phyloP scores from a whole-genome alignment of 1,139 yeast species.

The Taphrina sp. region DNA sequence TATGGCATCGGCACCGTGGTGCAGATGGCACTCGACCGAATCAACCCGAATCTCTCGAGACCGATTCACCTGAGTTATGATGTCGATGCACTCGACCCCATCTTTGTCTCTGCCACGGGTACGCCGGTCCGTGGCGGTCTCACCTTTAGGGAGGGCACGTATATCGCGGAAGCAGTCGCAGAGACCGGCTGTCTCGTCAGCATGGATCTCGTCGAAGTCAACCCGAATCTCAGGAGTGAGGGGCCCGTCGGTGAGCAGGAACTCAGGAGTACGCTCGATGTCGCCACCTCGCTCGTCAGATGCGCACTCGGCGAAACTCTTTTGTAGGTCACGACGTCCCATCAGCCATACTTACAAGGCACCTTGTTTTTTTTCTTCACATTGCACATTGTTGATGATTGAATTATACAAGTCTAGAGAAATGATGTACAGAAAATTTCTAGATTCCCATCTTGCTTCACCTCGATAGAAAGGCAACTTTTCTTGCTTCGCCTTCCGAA shows the following conservation, averaged over 20 bases:
- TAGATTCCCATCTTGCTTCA: too few species aligned
- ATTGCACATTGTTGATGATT: too few species aligned
- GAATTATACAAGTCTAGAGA: too few species aligned
- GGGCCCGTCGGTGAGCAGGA: slow-evolving; percentile 71
- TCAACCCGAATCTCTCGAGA: slow-evolving; percentile 68
- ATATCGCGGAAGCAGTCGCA: slow-evolving; percentile 86
- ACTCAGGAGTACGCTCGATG: slow-evolving; percentile 68
- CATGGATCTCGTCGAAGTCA: slow-evolving; percentile 89
- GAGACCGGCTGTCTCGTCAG: slow-evolving; percentile 82
- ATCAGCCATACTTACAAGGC: too few species aligned
- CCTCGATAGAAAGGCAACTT: too few species aligned
- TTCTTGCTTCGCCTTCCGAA: too few species aligned
- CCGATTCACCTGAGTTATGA: slow-evolving; percentile 93
- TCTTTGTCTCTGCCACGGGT: slow-evolving; percentile 94
- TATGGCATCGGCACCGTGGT: slow-evolving; percentile 89
- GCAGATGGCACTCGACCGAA: slow-evolving; percentile 79
- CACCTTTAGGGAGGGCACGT: slow-evolving; percentile 90
- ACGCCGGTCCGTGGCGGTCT: slow-evolving; percentile 97
- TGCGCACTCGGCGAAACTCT: slow-evolving; percentile 33
- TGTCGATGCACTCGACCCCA: slow-evolving; percentile 95
- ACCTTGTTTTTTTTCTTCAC: too few species aligned
- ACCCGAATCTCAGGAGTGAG: slow-evolving; percentile 60
- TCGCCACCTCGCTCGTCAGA: slow-evolving; percentile 32
- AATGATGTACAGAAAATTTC: too few species aligned
- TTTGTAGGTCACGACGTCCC: too few species aligned